phyloP scores from a whole-genome alignment of 495 filamentous ascomycete genomes.

The Xylaria castorea region DNA sequence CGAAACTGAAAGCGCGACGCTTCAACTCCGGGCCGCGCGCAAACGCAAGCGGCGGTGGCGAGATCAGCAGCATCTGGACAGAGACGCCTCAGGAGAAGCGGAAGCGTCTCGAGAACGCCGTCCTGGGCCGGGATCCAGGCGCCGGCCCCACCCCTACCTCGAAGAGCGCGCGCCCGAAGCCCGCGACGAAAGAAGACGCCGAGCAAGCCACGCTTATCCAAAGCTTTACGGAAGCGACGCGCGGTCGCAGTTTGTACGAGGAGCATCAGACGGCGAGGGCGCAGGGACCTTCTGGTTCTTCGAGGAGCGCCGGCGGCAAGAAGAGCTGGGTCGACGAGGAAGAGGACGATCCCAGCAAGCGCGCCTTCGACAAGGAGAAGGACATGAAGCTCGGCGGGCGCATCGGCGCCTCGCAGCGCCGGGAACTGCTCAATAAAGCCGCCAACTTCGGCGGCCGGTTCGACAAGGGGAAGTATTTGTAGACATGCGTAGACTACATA shows the following conservation, averaged over 20 bases:
- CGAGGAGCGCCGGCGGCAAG: neutral
- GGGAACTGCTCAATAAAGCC: constrained; percentile 80
- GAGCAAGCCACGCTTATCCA: constrained; percentile 43
- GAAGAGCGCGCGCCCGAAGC: neutral
- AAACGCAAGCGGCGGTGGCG: constrained; percentile 43
- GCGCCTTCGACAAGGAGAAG: constrained; percentile 92
- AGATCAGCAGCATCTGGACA: constrained; percentile 77
- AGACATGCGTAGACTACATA: constrained; percentile 19
- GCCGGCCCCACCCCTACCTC: neutral
- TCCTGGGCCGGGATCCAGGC: constrained; percentile 69
- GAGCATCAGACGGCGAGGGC: constrained; percentile 55
- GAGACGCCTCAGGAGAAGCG: constrained; percentile 91
- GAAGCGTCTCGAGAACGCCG: constrained; percentile 78
- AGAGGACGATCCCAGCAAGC: constrained; percentile 89
- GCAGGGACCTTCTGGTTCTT: neutral
- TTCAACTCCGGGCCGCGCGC: constrained; percentile 72
- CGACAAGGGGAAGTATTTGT: constrained; percentile 77
- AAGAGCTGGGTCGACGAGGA: constrained; percentile 56
- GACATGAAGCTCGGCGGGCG: constrained; percentile 82
- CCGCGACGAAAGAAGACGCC: constrained; percentile 48
- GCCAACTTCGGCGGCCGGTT: constrained; percentile 86
- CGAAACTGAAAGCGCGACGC: constrained; percentile 79
- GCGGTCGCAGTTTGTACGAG: constrained; percentile 69
- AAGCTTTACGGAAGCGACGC: constrained; percentile 53
- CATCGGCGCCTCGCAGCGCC: constrained; percentile 75